Evolutionary conservation across 352 stramenopile genomes (phyloP), one percentile per base, ranked within the genome.

Genomic region (Globisporangium barbulae): DNA sequence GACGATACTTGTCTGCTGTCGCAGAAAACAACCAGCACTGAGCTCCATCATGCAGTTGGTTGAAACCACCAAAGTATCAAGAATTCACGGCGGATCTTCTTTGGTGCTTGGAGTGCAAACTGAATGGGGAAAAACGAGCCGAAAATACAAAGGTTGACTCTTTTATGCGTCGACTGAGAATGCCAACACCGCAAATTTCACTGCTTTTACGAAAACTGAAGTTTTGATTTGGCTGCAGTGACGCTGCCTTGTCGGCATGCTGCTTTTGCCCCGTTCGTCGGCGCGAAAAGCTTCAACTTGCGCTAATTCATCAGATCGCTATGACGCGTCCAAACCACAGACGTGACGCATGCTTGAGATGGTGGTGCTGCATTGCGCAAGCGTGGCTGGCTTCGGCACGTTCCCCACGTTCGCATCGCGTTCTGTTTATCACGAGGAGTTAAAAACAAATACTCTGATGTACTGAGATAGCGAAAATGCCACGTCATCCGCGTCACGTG

Each of bases 271-370:
- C 50, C 15, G 21, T 57, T 42, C 19, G 10, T 10, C 28, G 2
- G 47, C 6, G 47, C 47, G 47, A 50, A 28, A 55, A 55, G 49
- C 50, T 57, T 57, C 50, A 57, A 57, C 19, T 57, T 57, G 50
- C 21, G 7, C 10, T 30, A 19, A 28, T 37, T 21, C 6, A 30
- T 17, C 28, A 5, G 25, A 37, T 10, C 22, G 19, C 22, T n/a
- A 10, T 37, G 49, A 21, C 25, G 25, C 12, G 30, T 22, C 17
- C 25, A 35, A 53, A 19, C 12, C 3, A 3, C 39, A n/a, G 13
- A 0, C 15, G 13, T 45, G 13, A 19, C 13, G 13, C 37, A 44
- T 44, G 10, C 13, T 44, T 19, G 37, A 15, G 25, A 28, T 28
- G 37, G 10, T 44, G 37, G 37, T 39, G 8, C 33, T 41, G 35